Base-by-base conservation (phyloP, 768 basidiomycete species). In the Kondoa subrosea region DNA sequence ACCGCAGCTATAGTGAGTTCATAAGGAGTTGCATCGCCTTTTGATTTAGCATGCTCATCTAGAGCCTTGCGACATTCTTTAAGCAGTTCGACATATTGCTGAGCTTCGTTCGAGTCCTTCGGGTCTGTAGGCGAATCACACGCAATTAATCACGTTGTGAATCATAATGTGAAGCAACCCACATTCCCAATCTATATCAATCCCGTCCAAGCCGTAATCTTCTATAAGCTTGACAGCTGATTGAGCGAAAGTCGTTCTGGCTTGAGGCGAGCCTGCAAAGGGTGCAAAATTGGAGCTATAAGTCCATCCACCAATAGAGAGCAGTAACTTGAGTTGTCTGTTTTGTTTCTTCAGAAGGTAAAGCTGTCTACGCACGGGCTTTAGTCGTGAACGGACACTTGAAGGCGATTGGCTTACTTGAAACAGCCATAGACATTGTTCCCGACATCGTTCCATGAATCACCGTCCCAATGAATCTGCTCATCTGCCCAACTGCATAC, bases 291-390 rank as follows among this genome's bases (percentile, higher is more conserved):
- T 83, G 31, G 89, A 83, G 0, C 89, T 91, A 75, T 91, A 92
- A 0, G 89, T 88, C 91, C 91, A 96, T 3, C 93, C 93, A 16
- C 93, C 93, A 65, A 99, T 96, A 57, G 87, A 89, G 31, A 99
- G 82, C 15, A 81, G 68, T 4, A 81, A 73, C 64, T 78, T 78
- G 16, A 79, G 73, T 64, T 79, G 78, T 65, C 91, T 83, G 69
- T 95, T 81, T 70, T 82, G 77, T 75, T 92, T 87, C 81, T 97
- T 97, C 72, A 96, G 81, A 33, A 87, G 82, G 77, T 91, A 92
- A 68, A 97, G 59, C 31, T 69, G 69, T 50, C 40, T 50, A 21
- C 21, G 27, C 16, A 60, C 30, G 27, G 15, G 12, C 25, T 26
- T 15, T 14, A 8, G 58, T 60, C 16, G 25, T 15, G 8, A 26